Conservation (phyloP, 306 rosid genomes). For the Arachis hypogaea region DNA sequence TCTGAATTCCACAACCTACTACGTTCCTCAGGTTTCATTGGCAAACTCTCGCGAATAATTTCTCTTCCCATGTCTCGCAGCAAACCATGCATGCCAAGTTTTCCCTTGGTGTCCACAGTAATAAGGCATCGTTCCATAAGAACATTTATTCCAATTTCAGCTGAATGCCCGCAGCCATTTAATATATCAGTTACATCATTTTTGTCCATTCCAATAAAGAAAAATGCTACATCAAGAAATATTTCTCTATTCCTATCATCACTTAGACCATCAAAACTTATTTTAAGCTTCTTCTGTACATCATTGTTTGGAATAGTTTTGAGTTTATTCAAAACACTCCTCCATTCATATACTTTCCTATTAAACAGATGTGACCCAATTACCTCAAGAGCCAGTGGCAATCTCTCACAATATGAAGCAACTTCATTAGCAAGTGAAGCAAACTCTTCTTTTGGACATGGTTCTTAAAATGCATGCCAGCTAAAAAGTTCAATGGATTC, state of each 20-base stretch:
- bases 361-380: conserved; percentile 19
- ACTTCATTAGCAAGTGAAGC: background rate
- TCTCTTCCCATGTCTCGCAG: conserved; percentile 37
- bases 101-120: background rate
- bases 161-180: background rate
- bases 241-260: background rate
- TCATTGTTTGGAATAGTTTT: conserved; percentile 22
- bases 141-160: conserved; percentile 13
- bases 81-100: conserved; percentile 39
- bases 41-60: conserved; percentile 2
- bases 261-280: conserved; percentile 26
- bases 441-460: background rate
- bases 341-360: background rate
- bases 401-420: conserved; percentile 16
- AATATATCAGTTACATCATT: conserved; percentile 14
- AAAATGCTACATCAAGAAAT: conserved; percentile 41
- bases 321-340: conserved; percentile 1
- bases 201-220: conserved; percentile 26
- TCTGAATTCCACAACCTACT: conserved; percentile 28
- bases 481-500: conserved; percentile 41
- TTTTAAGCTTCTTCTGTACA: conserved; percentile 14
- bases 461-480: conserved; percentile 40
- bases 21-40: background rate
- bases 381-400: conserved; percentile 39
- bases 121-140: conserved; percentile 31